Evolutionary conservation across 306 rosid species (phyloP), one percentile per base, ranked within the genome.

Genomic region (Vicia villosa): DNA sequence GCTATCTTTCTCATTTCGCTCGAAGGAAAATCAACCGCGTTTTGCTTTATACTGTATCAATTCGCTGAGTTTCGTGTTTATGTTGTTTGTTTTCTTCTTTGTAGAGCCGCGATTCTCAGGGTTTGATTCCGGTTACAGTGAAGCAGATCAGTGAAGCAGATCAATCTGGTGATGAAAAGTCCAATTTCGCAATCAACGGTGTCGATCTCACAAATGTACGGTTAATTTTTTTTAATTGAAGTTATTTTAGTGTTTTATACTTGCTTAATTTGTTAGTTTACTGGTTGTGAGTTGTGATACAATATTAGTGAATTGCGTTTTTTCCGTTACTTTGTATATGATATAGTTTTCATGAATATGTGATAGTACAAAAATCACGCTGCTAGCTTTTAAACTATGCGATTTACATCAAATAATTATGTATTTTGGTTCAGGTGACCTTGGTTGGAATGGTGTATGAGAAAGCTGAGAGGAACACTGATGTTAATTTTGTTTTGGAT

Each of bases 121-220:
- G 97, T 52, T 57, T 91, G 80, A 63, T 89, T 81, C 99, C 97
- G 6, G 87, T 89, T 79, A 91, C 97, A 5, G 95, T 89, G 74
- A 95, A 95, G 86, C 92, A 89, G 87, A 84, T 95, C 9, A 87
- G 96, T 15, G 96, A 91, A 67, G 90, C 96, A 2, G 66, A 84
- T 55, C 95, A 91, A 8, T 66, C 96, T 30, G 95, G 97, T 2
- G 97, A 91, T 63, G 99, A 95, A 62, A 95, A 95, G 38, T 83
- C 96, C 0, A 95, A 80, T 71, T 87, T 89, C n/a, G 69, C 77
- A 10, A 82, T 95, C 75, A 82, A 74, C 60, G 99, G 96, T 3
- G 87, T 67, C 3, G 99, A 91, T 63, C 87, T 91, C 50, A 74
- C 79, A 72, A 95, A 95, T 75, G 99, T 95, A 87, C 0, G 77